Evolutionary conservation across 2,329 filamentous ascomycete genomes (phyloP).

Genomic region (Colletotrichum karsti): DNA sequence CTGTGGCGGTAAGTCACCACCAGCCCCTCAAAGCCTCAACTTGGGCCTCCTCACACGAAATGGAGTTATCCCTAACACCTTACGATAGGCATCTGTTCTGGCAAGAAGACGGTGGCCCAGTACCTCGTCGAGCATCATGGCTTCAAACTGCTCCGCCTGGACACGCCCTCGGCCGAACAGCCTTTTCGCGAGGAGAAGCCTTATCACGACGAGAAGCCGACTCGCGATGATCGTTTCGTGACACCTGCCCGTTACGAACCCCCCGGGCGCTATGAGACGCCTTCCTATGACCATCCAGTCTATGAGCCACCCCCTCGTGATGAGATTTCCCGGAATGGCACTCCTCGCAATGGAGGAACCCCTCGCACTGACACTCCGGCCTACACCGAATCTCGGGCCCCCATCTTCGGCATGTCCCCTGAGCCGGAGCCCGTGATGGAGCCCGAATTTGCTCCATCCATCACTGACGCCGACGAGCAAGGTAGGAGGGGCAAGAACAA

Average conservation of each 20-base stretch:
- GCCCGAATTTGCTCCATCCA: background rate
- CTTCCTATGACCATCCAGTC: background rate
- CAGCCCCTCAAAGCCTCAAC: background rate
- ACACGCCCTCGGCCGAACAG: constrained; percentile 7
- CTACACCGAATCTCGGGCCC: background rate
- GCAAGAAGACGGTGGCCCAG: constrained; percentile 88
- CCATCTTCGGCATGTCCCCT: background rate
- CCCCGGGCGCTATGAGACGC: constrained; percentile 12
- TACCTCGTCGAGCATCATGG: constrained; percentile 87
- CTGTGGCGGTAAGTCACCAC: constrained; percentile 68
- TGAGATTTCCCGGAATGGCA: background rate
- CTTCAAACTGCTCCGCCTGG: constrained; percentile 78
- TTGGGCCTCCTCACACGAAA: background rate
- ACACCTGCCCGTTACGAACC: no score
- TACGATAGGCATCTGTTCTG: constrained; percentile 83
- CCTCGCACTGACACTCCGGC: background rate
- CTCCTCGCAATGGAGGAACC: background rate
- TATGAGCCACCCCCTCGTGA: background rate
- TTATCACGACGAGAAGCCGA: no score
- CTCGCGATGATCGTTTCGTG: background rate
- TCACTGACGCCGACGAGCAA: background rate
- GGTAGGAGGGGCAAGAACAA: constrained; percentile 1
- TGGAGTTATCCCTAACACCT: background rate
- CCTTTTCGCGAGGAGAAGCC: background rate
- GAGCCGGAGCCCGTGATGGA: background rate